Conservation (phyloP, 2,329 filamentous ascomycete genomes). For the Blumeriella jaapii region DNA sequence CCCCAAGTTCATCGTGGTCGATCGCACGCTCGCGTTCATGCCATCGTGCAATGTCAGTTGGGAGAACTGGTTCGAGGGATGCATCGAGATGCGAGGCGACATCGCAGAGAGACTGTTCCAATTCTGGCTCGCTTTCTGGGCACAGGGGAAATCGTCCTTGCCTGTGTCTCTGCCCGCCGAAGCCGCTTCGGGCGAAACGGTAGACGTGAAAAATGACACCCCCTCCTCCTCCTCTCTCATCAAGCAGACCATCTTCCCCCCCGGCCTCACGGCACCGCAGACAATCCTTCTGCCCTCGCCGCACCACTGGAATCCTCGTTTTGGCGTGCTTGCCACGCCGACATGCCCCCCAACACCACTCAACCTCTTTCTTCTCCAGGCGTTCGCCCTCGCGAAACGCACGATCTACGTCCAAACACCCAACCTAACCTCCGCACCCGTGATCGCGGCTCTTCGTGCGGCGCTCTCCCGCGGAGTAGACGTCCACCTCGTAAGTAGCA, state of each 20-base stretch:
- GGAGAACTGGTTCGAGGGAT: constrained; percentile 81
- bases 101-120: constrained; percentile 48
- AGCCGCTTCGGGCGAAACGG: background rate
- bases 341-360: constrained; percentile 32
- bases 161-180: constrained; percentile 6
- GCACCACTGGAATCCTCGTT: constrained; percentile 32
- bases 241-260: constrained; percentile 5
- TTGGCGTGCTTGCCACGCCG: constrained; percentile 6
- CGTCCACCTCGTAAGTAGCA: constrained; percentile 56
- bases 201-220: background rate
- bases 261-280: constrained; percentile 27
- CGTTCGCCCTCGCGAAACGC: constrained; percentile 54
- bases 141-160: constrained; percentile 20
- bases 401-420: constrained; percentile 65
- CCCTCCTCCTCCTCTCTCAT: background rate
- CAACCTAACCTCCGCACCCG: constrained; percentile 59
- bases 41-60: constrained; percentile 76
- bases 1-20: constrained; percentile 69
- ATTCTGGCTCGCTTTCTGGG: constrained; percentile 65
- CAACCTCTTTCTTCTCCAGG: constrained; percentile 50
- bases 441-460: constrained; percentile 47
- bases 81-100: constrained; percentile 52
- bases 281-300: constrained; percentile 64
- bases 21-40: constrained; percentile 53
- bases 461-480: constrained; percentile 56